Percentiles rank a stretch among this genome's conserved stretches.
Evolutionary conservation across 2,329 filamentous ascomycete species (phyloP).

Genomic region (Ophiostoma australiae): DNA sequence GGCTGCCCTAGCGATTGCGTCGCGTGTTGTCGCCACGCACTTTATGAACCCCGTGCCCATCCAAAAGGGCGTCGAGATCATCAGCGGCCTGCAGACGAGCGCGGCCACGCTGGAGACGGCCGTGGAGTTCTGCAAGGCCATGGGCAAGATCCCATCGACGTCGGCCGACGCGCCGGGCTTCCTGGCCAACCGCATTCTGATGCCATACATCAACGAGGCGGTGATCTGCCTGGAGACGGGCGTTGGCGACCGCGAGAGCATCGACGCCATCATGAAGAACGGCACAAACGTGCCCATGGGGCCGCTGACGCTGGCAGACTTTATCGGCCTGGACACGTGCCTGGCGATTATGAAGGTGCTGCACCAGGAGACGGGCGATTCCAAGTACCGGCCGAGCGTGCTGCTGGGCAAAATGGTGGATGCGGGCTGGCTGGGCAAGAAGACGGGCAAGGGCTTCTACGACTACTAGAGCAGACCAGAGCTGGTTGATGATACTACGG

Average conservation of each 20-base stretch:
- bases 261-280: constrained; percentile 98
- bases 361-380: constrained; percentile 85
- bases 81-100: constrained; percentile 88
- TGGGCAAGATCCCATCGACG: constrained; percentile 87
- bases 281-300: constrained; percentile 99
- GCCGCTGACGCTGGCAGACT: constrained; percentile 86
- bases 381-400: constrained; percentile 88
- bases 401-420: constrained; percentile 92
- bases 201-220: constrained; percentile 99
- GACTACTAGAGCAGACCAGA: constrained; percentile 56
- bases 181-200: constrained; percentile 91
- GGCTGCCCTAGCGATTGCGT: constrained; percentile 65
- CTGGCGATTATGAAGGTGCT: constrained; percentile 95
- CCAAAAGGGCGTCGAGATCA: constrained; percentile 97
- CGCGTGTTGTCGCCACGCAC: constrained; percentile 85
- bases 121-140: constrained; percentile 77
- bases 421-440: constrained; percentile 96
- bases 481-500: not conserved
- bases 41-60: constrained; percentile 99
- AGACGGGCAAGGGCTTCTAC: constrained; percentile 93
- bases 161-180: constrained; percentile 91
- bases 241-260: constrained; percentile 81
- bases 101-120: constrained; percentile 74
- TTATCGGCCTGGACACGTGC: constrained; percentile 95
- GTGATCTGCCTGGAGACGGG: constrained; percentile 93